phyloP scores from a whole-genome alignment of 805 yeast genomes.

The Pichia nanzhaoensis region DNA sequence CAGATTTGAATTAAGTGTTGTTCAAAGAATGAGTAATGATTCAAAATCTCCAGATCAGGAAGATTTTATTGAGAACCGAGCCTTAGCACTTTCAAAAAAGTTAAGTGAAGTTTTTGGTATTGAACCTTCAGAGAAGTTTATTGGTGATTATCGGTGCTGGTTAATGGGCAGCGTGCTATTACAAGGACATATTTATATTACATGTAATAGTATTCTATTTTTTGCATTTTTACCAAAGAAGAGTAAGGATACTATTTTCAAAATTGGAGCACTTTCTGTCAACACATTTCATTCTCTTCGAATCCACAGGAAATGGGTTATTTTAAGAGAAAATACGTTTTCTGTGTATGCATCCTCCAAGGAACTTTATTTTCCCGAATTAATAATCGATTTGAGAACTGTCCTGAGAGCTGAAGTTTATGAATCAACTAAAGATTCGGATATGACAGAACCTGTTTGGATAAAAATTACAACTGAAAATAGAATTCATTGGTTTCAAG shows the following conservation, averaged over 20 bases:
- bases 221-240: slow-evolving; percentile 69
- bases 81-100: slow-evolving; percentile 32
- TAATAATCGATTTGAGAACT: slow-evolving; percentile 64
- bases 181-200: slow-evolving; percentile 80
- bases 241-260: slow-evolving; percentile 35
- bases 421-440: slow-evolving; percentile 15
- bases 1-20: slow-evolving; percentile 30
- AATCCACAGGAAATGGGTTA: slow-evolving; percentile 68
- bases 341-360: slow-evolving; percentile 64
- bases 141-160: slow-evolving; percentile 72
- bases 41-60: slow-evolving; percentile 7
- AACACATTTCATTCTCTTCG: slow-evolving; percentile 33
- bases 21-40: slow-evolving; percentile 22
- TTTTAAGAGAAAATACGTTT: slow-evolving; percentile 61
- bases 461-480: slow-evolving; percentile 54
- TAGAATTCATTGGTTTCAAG: slow-evolving; percentile 56
- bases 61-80: slow-evolving; percentile 23
- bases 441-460: slow-evolving; percentile 33
- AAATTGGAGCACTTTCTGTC: slow-evolving; percentile 46
- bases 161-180: slow-evolving; percentile 71
- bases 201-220: slow-evolving; percentile 57
- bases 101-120: slow-evolving; percentile 37
- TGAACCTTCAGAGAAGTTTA: slow-evolving; percentile 47
- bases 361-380: slow-evolving; percentile 76
- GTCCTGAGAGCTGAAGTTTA: slow-evolving; percentile 55